Conservation (phyloP, 176 grass and related monocot species). For the Avena insularis region DNA sequence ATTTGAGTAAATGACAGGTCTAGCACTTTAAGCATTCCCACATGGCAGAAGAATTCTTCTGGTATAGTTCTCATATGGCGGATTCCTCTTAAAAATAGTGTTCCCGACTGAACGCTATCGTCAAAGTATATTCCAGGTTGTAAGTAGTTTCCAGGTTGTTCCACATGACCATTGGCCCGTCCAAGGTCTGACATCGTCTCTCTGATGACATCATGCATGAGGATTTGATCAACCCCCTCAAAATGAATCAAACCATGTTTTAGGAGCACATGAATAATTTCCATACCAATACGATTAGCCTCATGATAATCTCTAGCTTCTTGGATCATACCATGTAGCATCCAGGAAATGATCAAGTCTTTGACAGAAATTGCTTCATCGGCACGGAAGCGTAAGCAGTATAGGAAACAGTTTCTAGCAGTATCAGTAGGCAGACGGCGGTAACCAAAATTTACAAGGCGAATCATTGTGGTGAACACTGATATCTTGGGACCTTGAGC, state of each 20-base stretch:
- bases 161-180: neutral
- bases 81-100: constrained; percentile 34
- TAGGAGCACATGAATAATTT: constrained; percentile 29
- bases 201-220: constrained; percentile 43
- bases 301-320: constrained; percentile 22
- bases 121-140: neutral
- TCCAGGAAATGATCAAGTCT: constrained; percentile 30
- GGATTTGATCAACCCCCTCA: constrained; percentile 20
- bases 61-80: neutral
- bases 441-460: constrained; percentile 26
- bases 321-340: constrained; percentile 13
- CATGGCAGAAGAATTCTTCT: neutral
- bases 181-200: neutral
- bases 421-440: constrained; percentile 16
- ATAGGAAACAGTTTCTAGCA: neutral
- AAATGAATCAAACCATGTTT: constrained; percentile 34
- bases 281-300: constrained; percentile 7
- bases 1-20: constrained; percentile 27
- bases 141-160: neutral
- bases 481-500: neutral
- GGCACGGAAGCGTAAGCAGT: constrained; percentile 29
- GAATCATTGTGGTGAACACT: neutral
- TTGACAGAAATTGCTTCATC: constrained; percentile 13
- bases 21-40: neutral
- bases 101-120: neutral